Conservation (phyloP, 805 yeast species). For the Sugiyamaella boreocaroliniensis region DNA sequence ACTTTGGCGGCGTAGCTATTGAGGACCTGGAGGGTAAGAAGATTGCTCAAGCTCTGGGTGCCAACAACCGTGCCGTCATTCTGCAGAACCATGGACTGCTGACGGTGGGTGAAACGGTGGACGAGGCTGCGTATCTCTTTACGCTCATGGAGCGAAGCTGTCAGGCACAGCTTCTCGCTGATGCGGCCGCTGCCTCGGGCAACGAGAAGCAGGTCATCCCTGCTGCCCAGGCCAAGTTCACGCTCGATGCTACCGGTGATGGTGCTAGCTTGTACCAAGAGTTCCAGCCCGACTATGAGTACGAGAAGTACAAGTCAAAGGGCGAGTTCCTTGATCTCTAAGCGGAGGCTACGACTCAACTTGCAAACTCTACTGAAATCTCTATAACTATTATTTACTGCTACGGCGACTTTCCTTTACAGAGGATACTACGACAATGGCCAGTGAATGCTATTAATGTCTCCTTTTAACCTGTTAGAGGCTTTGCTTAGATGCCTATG, state of each 20-base stretch:
- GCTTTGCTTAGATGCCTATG: too few species aligned
- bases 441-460: too few species aligned
- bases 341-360: background rate
- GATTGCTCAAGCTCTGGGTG: slow-evolving; percentile 56
- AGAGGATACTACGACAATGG: too few species aligned
- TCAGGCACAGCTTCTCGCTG: slow-evolving; percentile 58
- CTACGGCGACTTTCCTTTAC: too few species aligned
- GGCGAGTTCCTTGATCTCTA: slow-evolving; percentile 13
- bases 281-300: slow-evolving; percentile 63
- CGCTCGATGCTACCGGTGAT: slow-evolving; percentile 45
- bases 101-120: slow-evolving; percentile 64
- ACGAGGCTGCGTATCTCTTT: slow-evolving; percentile 66
- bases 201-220: slow-evolving; percentile 35
- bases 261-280: slow-evolving; percentile 65
- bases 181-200: slow-evolving; percentile 43
- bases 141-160: slow-evolving; percentile 58
- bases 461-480: too few species aligned
- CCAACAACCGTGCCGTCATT: slow-evolving; percentile 48
- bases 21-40: slow-evolving; percentile 56
- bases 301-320: slow-evolving; percentile 31
- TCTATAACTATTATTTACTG: too few species aligned
- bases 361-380: too few species aligned
- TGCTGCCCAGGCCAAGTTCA: slow-evolving; percentile 6
- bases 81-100: slow-evolving; percentile 68
- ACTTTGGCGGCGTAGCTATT: slow-evolving; percentile 75